Percentiles rank a stretch among this genome's conserved stretches.
These are phyloP conservation scores for Aphanomyces stellatus DNA, from an alignment of 352 stramenopile genomes.

Conservation along the genomic window DNA sequence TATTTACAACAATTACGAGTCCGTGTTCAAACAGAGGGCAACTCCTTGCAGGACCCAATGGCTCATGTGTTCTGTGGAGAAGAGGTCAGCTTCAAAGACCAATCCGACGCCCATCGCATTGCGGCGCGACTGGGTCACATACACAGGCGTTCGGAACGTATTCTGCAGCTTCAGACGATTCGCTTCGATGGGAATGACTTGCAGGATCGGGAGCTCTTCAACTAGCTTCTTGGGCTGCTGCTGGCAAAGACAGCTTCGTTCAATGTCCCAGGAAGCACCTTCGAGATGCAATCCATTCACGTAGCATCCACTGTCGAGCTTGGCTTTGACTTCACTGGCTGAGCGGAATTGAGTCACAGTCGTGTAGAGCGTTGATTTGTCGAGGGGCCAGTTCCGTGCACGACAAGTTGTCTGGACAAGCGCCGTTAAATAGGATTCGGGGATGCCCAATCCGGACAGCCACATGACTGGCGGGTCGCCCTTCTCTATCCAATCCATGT, in stretches of 20 bases:
- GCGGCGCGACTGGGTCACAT: slow-evolving; percentile 89
- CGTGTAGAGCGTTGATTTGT: slow-evolving; percentile 93
- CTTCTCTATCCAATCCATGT: slow-evolving; percentile 84
- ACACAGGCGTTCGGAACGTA: slow-evolving; percentile 93
- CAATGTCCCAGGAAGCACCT: slow-evolving; percentile 88
- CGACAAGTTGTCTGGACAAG: slow-evolving; percentile 93
- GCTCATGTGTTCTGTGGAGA: slow-evolving; percentile 84
- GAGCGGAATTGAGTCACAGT: slow-evolving; percentile 81
- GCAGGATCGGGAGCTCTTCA: slow-evolving; percentile 89
- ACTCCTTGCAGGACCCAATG: slow-evolving; percentile 95
- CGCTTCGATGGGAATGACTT: slow-evolving; percentile 93
- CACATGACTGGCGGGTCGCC: slow-evolving; percentile 90
- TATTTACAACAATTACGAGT: slow-evolving; percentile 43
- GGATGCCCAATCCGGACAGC: slow-evolving; percentile 91
- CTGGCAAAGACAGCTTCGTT: slow-evolving; percentile 54
- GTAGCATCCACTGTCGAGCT: slow-evolving; percentile 85
- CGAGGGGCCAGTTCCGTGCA: slow-evolving; percentile 89
- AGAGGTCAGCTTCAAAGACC: slow-evolving; percentile 92
- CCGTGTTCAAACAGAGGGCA: slow-evolving; percentile 87
- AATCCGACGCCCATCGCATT: slow-evolving; percentile 95
- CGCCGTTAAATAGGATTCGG: slow-evolving; percentile 93
- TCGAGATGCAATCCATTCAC: slow-evolving; percentile 90
- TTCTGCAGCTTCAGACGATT: slow-evolving; percentile 92
- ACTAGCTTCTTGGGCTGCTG: slow-evolving; percentile 94
- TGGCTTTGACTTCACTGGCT: slow-evolving; percentile 44